Evolutionary conservation across 345 rosid genomes (phyloP).

Genomic region (Sonneratia caseolaris): DNA sequence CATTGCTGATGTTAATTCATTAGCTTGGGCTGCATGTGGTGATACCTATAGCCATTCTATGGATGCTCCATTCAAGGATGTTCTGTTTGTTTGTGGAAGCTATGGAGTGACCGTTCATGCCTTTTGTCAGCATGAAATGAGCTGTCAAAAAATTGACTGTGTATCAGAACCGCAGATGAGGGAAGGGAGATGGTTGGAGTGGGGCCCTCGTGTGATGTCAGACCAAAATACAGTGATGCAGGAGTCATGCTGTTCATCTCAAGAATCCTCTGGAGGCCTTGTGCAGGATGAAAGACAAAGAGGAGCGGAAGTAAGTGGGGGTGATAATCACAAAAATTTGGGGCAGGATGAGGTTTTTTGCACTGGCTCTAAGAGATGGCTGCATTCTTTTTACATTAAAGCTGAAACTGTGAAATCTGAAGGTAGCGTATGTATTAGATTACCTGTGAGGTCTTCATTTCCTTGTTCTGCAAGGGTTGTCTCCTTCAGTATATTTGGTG

Average conservation of each 20-base stretch:
- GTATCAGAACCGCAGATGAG: conserved; percentile 30
- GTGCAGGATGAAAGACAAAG: conserved; percentile 13
- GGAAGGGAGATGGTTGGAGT: conserved; percentile 81
- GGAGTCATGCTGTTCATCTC: conserved; percentile 19
- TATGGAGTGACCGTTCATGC: conserved; percentile 77
- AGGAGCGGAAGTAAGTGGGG: conserved; percentile 16
- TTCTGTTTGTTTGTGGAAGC: conserved; percentile 66
- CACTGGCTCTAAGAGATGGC: conserved; percentile 57
- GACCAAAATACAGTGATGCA: conserved; percentile 12
- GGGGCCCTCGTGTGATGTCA: conserved; percentile 55
- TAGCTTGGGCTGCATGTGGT: conserved; percentile 88
- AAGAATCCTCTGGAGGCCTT: conserved; percentile 21
- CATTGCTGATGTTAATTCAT: conserved; percentile 61
- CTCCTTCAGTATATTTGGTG: conserved; percentile 61
- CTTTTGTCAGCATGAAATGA: conserved; percentile 37
- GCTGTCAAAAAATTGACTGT: conserved; percentile 16
- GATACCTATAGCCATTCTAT: conserved; percentile 54
- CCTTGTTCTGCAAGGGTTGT: conserved; percentile 73
- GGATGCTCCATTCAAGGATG: conserved; percentile 58
- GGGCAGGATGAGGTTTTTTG: conserved; percentile 23
- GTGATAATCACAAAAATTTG: conserved; percentile 10
- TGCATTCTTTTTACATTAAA: conserved; percentile 56
- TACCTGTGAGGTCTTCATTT: conserved; percentile 57
- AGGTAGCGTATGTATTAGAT: conserved; percentile 50
- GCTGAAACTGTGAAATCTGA: conserved; percentile 51